Evolutionary conservation across 2,329 filamentous ascomycete genomes (phyloP).

Genomic region (Diaporthe humulicola): DNA sequence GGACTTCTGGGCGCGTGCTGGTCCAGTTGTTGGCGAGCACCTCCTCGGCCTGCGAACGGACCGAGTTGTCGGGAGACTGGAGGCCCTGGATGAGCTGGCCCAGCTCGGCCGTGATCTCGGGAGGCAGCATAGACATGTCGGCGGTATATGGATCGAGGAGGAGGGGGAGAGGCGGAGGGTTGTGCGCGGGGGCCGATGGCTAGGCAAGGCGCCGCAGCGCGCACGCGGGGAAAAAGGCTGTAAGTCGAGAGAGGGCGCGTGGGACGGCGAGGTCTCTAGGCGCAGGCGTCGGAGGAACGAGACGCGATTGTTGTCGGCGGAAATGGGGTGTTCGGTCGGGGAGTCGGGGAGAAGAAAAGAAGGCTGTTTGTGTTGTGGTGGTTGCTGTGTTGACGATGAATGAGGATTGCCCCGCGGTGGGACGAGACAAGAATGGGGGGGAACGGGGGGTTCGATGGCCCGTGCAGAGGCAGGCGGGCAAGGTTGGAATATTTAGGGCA

Average conservation of each 20-base stretch:
- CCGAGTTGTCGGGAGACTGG: slow-evolving; percentile 88
- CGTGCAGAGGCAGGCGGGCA: slow-evolving; percentile 21
- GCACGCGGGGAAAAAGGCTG: slow-evolving; percentile 27
- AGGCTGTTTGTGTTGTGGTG: slow-evolving; percentile 8
- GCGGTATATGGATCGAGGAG: slow-evolving; percentile 23
- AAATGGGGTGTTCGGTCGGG: not conserved
- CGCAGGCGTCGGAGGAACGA: slow-evolving; percentile 5
- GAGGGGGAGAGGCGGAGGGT: slow-evolving; percentile 27
- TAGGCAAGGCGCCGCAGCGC: slow-evolving; percentile 41
- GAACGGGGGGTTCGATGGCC: slow-evolving; percentile 11
- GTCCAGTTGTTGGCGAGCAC: slow-evolving; percentile 94
- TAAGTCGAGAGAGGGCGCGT: slow-evolving; percentile 29
- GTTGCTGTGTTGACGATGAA: slow-evolving; percentile 31
- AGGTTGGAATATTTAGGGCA: slow-evolving; percentile 16
- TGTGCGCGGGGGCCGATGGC: slow-evolving; percentile 33
- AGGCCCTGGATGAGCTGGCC: slow-evolving; percentile 88
- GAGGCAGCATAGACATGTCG: slow-evolving; percentile 85
- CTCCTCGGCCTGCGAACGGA: slow-evolving; percentile 89
- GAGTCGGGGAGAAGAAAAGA: not conserved
- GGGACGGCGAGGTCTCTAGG: slow-evolving; percentile 27
- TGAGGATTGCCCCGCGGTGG: slow-evolving; percentile 26
- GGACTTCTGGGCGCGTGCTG: slow-evolving; percentile 81
- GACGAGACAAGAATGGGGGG: slow-evolving; percentile 22
- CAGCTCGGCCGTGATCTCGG: slow-evolving; percentile 87
- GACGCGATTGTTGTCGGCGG: not conserved